A percentile compares a stretch with the other conserved stretches of the same genome.
phyloP scores from a whole-genome alignment of 768 basidiomycete genomes.

The Kwoniella newhampshirensis region DNA sequence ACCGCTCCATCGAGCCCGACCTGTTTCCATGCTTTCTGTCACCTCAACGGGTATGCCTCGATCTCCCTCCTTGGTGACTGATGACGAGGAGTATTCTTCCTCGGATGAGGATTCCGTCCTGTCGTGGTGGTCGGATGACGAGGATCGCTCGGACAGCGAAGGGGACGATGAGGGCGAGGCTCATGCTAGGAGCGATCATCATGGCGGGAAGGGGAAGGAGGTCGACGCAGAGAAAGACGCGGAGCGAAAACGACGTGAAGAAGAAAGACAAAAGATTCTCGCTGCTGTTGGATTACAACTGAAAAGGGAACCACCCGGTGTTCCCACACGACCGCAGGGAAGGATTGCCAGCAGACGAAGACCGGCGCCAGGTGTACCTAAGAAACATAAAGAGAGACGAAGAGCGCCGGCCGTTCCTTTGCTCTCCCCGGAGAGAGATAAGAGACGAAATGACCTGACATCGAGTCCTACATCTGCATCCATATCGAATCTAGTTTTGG shows the following conservation, averaged over 20 bases:
- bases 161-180: slow-evolving; percentile 50
- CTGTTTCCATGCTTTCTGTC: slow-evolving; percentile 13
- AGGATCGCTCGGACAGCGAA: slow-evolving; percentile 55
- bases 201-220: slow-evolving; percentile 46
- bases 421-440: not conserved
- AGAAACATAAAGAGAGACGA: slow-evolving; percentile 52
- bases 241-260: slow-evolving; percentile 64
- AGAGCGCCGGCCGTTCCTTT: slow-evolving; percentile 20
- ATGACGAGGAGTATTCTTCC: slow-evolving; percentile 45
- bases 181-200: slow-evolving; percentile 56
- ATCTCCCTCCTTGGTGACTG: slow-evolving; percentile 31
- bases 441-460: slow-evolving; percentile 5
- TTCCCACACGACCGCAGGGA: slow-evolving; percentile 38
- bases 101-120: slow-evolving; percentile 57
- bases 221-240: slow-evolving; percentile 57
- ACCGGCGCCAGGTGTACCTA: slow-evolving; percentile 22
- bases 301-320: slow-evolving; percentile 59
- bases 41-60: slow-evolving; percentile 14
- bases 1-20: not conserved
- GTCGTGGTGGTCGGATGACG: slow-evolving; percentile 55
- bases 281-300: slow-evolving; percentile 84
- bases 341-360: slow-evolving; percentile 41
- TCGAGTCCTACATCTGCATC: not conserved
- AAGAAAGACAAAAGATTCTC: slow-evolving; percentile 77
- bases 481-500: not conserved